Percentiles rank a stretch among this genome's conserved stretches.
Evolutionary conservation across 805 yeast genomes (phyloP).

Genomic region (Suhomyces kilbournensis): DNA sequence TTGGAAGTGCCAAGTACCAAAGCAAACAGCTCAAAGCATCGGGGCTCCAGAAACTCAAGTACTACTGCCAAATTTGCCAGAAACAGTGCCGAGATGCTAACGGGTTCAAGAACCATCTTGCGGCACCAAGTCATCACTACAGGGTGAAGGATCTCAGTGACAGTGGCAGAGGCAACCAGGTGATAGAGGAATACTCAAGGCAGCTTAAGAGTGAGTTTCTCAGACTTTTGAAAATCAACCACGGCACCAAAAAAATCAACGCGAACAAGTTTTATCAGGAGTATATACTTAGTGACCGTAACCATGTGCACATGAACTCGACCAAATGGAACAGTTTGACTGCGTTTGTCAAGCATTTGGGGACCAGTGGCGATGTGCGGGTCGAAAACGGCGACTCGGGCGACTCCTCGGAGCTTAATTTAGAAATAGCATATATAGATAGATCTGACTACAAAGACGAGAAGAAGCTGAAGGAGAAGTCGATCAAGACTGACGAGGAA

Average conservation of each 20-base stretch:
- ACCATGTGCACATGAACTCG: slow-evolving; percentile 88
- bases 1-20: slow-evolving; percentile 57
- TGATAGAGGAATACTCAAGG: slow-evolving; percentile 57
- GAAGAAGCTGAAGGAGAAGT: slow-evolving; percentile 35
- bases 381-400: slow-evolving; percentile 42
- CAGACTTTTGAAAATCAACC: slow-evolving; percentile 56
- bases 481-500: slow-evolving; percentile 45
- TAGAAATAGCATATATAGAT: slow-evolving; percentile 32
- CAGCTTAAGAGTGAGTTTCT: slow-evolving; percentile 66
- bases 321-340: slow-evolving; percentile 76
- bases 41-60: slow-evolving; percentile 82
- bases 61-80: slow-evolving; percentile 87
- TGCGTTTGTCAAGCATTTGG: slow-evolving; percentile 61
- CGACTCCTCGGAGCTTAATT: slow-evolving; percentile 34
- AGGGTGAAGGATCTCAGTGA: slow-evolving; percentile 39
- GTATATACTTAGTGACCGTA: slow-evolving; percentile 66
- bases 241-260: slow-evolving; percentile 76
- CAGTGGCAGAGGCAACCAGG: slow-evolving; percentile 43
- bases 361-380: slow-evolving; percentile 51
- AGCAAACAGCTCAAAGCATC: slow-evolving; percentile 74
- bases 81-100: slow-evolving; percentile 96
- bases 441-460: slow-evolving; percentile 15
- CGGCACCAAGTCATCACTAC: slow-evolving; percentile 72
- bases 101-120: slow-evolving; percentile 89
- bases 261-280: slow-evolving; percentile 91